Evolutionary conservation across 176 grass and related monocot species (phyloP), one percentile per base, ranked within the genome.

Genomic region (Bolboschoenus planiculmis): DNA sequence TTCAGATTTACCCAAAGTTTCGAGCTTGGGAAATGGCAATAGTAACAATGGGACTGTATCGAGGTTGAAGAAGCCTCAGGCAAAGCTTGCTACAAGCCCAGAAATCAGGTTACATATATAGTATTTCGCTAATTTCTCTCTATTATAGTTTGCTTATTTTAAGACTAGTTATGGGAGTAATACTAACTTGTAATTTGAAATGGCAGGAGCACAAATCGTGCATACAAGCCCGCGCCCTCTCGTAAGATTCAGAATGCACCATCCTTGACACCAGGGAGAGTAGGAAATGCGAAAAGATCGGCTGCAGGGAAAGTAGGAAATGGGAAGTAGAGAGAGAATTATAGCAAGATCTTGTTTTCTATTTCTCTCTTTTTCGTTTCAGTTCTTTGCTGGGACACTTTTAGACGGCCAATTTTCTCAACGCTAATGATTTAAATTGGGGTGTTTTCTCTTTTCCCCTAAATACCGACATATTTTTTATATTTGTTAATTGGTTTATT

Each of bases 1-100:
- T 79, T 67, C 80, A 81, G 90, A 66, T 79, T 59, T 87, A 51
- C 86, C 81, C 40, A 92, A 97, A 86, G 39, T 42, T 57, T 48
- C 46, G 31, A 68, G 37, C 63, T 58, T 85, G 53, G 78, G 30
- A 37, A 80, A 80, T 20, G 30, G 46, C 16, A 57, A 18, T 56
- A 80, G 30, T 64, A 33, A 63, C n/a, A 88, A 78, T 83, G 84
- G 77, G 80, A 33, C 21, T 21, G 37, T 18, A 46, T 92, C 92
- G 60, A 83, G 55, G 77, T 76, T 83, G 76, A 99, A 91, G 88
- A 95, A 85, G 62, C 87, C 84, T 75, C 89, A 89, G 59, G 67
- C 43, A 62, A 89, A 87, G 79, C 27, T 58, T 71, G 65, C 21
- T 29, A 86, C 89, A 79, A 85, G 36, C 66, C 79, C 84, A 81